Evolutionary conservation across 345 rosid genomes (phyloP), one percentile per base, ranked within the genome.

Genomic region (Erodium maritimum): DNA sequence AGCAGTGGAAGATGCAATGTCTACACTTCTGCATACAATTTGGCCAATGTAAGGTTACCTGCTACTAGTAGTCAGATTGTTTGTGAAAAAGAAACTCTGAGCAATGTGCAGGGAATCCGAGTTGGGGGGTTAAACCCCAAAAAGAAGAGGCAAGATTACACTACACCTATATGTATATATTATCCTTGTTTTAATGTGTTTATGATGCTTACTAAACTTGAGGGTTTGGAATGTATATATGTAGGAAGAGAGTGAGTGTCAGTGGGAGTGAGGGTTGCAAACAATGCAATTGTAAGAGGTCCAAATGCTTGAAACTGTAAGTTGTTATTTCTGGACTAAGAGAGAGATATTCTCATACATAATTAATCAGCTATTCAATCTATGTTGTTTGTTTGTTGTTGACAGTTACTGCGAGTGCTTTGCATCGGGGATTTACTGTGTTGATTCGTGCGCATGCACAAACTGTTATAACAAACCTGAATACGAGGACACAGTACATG

Each of bases 321-420:
- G 81, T 67, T 51, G 4, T 10, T 29, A 29, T 29, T 29, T 29
- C 37, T 29, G 37, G 37, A 29, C 34, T 42, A 7, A 12, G 8
- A 3, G 48, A 42, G 48, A 42, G 6, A 11, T 3, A 10, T 42
- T 42, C 48, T 42, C 48, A 42, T 42, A 42, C 3, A 7, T 42
- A 42, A 14, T 42, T 42, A 14, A 16, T 7, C 11, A 42, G 48
- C 8, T 42, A 16, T 13, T 29, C 37, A 29, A 29, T 29, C 9
- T 29, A 29, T 29, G 9, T 5, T 6, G 37, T 29, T 29, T 48
- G 52, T 45, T 45, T 64, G 16, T 20, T 61, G 17, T 48, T 18
- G 46, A 54, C 81, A 89, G 94, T 23, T 86, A 89, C 23, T 89
- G 96, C 18, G 94, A 86, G 52, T 89, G 96, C 73, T 86, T 89